Evolutionary conservation across 1,284 basidiomycete species (phyloP), one percentile per base, ranked within the genome.

Genomic region (Ceratobasidium sp.): DNA sequence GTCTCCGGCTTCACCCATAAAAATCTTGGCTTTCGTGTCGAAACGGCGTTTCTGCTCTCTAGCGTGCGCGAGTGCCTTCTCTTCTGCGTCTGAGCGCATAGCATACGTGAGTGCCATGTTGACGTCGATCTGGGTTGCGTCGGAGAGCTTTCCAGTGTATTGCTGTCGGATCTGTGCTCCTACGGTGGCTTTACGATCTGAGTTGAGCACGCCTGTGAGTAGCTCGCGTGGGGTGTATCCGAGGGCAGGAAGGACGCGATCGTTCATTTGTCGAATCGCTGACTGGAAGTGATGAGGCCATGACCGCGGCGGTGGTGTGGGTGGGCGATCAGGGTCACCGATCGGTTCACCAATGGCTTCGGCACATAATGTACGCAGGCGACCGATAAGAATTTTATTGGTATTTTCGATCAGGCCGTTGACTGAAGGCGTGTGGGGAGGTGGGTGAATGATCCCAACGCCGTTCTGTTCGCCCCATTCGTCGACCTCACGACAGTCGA

Each of bases 361-460:
- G 32, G 79, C 79, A 43, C 81, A 82, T 0, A 83, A 62, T 0
- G 78, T 48, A 21, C 78, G 76, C 1, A 83, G 74, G 0, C 76
- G 43, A 10, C 78, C 74, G 0, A 83, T 71, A 1, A 85, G 69
- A 18, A 73, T 57, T 26, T 76, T 75, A 59, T 84, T 84, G 0
- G 77, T 73, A 6, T 79, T 78, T 59, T 83, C 80, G 0, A 82
- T 75, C 0, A 83, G 77, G 0, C 83, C 79, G 32, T 82, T 83
- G 12, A 82, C 73, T 80, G 81, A 83, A 0, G 82, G 81, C 6
- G 82, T 79, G 70, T 84, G 84, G 14, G 81, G 79, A 0, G 81
- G 73, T 0, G 78, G 73, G 0, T 80, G 70, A 0, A 80, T 75
- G 3, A 76, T 72, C 3, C 76, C 70, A 1, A 77, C 77, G 0